Evolutionary conservation across 2,329 filamentous ascomycete species (phyloP).

Genomic region (Endothia cerciana): DNA sequence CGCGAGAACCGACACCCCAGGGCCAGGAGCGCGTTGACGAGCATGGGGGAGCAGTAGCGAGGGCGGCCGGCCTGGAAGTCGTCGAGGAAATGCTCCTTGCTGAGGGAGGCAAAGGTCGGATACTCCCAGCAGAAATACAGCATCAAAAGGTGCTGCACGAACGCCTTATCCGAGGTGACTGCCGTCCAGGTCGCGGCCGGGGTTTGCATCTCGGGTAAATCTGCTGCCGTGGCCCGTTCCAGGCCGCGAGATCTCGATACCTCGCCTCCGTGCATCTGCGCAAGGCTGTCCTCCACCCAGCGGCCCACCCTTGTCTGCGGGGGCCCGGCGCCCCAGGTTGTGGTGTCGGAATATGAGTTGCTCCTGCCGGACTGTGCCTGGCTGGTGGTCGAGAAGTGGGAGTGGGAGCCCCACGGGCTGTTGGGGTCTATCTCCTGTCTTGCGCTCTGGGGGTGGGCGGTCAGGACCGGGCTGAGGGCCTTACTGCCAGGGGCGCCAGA

Average conservation of each 20-base stretch:
- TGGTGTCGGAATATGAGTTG: conserved; percentile 50
- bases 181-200: conserved; percentile 60
- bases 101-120: conserved; percentile 73
- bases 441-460: conserved; percentile 37
- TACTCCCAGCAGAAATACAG: conserved; percentile 79
- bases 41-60: conserved; percentile 69
- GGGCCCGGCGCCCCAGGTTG: conserved; percentile 48
- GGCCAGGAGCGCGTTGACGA: conserved; percentile 68
- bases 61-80: conserved; percentile 65
- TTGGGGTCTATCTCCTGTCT: conserved; percentile 47
- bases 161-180: conserved; percentile 59
- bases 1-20: conserved; percentile 72
- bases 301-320: conserved; percentile 52
- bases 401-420: conserved; percentile 50
- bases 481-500: conserved; percentile 10
- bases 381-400: conserved; percentile 47
- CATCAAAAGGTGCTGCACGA: conserved; percentile 66
- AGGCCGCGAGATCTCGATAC: conserved; percentile 44
- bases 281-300: conserved; percentile 48
- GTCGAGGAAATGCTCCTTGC: conserved; percentile 70
- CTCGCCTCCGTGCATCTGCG: conserved; percentile 17
- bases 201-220: conserved; percentile 48
- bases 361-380: conserved; percentile 51
- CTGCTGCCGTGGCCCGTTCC: conserved; percentile 54
- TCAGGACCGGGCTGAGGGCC: conserved; percentile 38